Base-by-base conservation (phyloP, 2,329 filamentous ascomycete species). In the Pseudofabraea citricarpa region DNA sequence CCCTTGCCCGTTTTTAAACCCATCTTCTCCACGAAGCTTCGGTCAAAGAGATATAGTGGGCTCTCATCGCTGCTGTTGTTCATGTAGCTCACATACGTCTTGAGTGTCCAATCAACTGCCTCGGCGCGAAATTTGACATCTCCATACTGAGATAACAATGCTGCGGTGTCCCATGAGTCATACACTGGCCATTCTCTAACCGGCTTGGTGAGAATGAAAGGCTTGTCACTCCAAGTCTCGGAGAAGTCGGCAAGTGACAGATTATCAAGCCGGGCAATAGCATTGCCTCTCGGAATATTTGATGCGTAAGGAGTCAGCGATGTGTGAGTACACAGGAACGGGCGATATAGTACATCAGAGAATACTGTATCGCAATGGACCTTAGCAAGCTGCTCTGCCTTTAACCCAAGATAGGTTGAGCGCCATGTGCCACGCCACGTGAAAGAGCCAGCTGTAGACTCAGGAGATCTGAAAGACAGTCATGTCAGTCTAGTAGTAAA, bases 21-120 rank as follows among this genome's bases (percentile, higher is more conserved):
- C 81, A 95, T 96, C 65, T 95, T 96, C 55, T 90, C 81, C 2
- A 82, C 88, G 59, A 97, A 97, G 18, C 73, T 77, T 45, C 85
- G 79, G 62, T 97, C 93, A 62, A 97, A 97, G 23, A 97, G 77
- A 61, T 97, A 97, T 2, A 97, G 66, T 0, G 91, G 91, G 49
- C 86, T 91, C 66, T 97, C 93, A 52, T 97, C 91, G 15, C 68
- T 68, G 59, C 79, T 91, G 59, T 85, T 75, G 32, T 73, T 70
- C 84, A 96, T 88, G 64, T 97, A 98, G 35, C 80, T 71, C 49
- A 83, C 71, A 62, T 97, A 97, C 0, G 79, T 86, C n/a, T 74
- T 71, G 49, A 95, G 77, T 0, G 83, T 79, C 91, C 91, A 97
- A 66, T 96, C 89, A 5, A 97, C 90, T 0, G 90, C 86, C 71